Evolutionary conservation across 257 asterid genomes (phyloP), one percentile per base, ranked within the genome.

Genomic region (Salvia hispanica): DNA sequence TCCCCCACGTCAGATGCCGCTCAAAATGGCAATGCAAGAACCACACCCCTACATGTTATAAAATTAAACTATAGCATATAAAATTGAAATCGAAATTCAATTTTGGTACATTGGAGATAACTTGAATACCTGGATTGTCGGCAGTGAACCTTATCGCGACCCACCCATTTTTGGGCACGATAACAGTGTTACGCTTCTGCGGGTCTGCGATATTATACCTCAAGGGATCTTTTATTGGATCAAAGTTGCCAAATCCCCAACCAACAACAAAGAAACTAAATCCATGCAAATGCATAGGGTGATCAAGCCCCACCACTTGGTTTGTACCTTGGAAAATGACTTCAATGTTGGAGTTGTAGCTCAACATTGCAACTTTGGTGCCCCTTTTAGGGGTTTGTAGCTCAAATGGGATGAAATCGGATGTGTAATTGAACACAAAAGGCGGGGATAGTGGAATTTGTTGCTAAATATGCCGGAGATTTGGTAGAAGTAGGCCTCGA

Each of bases 221-320:
- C 61, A 25, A 59, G 0, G 92, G 87, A 14, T 86, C 92, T 3
- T 5, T 68, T 0, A 9, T 3, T 54, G 44, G 46, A 51, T 88
- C 79, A 36, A 84, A 88, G 76, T 87, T 88, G 0, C 97, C 94
- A 3, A 83, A 69, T 45, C 94, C 95, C 80, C 75, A 69, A 1
- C 97, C 97, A 45, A 90, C 92, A 3, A 83, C 78, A 31, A 79
- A 88, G 77, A 90, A 86, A 13, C 77, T 82, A 63, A 57, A 79
- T 5, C 97, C 95, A 69, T 90, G 97, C 4, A 90, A 66, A 75
- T 90, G 94, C 87, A 90, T 83, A 1, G 97, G 97, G 37, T 90
- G 95, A 67, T 88, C n/a, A 11, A 87, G 39, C 9, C 84, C 86
- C 0, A 73, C 70, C 4, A 84, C 84, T 67, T 81, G 14, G 61